Evolutionary conservation across 352 stramenopile genomes (phyloP), one percentile per base, ranked within the genome.

Genomic region (Blastocystis hominis): DNA sequence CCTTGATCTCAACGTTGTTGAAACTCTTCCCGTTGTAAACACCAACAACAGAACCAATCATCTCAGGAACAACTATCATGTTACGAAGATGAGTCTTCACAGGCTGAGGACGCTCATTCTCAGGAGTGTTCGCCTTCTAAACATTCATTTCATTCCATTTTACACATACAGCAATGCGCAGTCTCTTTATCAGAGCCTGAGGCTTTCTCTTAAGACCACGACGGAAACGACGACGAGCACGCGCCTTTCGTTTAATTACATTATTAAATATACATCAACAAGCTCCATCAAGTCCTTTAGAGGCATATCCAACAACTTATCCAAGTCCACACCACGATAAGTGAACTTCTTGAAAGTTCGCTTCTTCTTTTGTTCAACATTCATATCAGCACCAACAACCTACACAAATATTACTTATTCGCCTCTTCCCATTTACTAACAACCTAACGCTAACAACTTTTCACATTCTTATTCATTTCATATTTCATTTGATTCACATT

Each of bases 21-120:
- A 98, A 98, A 91, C 96, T 95, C 92, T 98, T 98, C 93, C 97
- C 96, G 92, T 99, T 99, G 95, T 99, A 99, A 81, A 99, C 97
- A 91, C 95, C 96, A 89, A 99, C 94, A 89, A 98, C 96, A 89
- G 94, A 98, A 90, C 97, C 97, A 91, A 99, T 98, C 97, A 99
- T 99, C 92, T 99, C 97, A 75, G 96, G 96, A 79, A 99, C 94
- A 90, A 99, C 98, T 91, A 99, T 98, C 96, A 99, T 99, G 93
- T 99, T 98, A 92, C 97, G 94, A 87, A 99, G 91, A 93, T 99
- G 97, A 81, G 97, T 99, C 94, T 99, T 98, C 91, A 99, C 96
- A 89, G 94, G 94, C 90, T 96, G 93, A 24, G 97, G 97, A 79
- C 69, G 69, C 54, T 79, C 69, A 92, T 98, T 98, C 92, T 99